phyloP scores from a whole-genome alignment of 1,284 basidiomycete species.

The Athelia psychrophila region DNA sequence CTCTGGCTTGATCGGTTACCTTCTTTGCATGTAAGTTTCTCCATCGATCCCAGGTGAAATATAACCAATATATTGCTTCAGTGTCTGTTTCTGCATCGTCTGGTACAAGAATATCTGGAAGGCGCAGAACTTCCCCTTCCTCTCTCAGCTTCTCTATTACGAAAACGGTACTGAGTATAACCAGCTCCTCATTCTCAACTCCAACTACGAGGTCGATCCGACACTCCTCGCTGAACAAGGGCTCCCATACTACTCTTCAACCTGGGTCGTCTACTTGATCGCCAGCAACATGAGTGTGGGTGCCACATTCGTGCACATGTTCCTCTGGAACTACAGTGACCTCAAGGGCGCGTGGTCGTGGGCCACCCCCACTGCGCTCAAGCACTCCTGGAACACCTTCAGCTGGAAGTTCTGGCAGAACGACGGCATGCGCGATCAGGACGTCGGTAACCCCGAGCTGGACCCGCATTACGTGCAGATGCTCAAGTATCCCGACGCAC shows the following conservation, averaged over 20 bases:
- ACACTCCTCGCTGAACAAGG: slow-evolving; percentile 40
- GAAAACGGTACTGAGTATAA: slow-evolving; percentile 47
- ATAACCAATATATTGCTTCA: slow-evolving; percentile 43
- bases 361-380: no score
- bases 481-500: no score
- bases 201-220: slow-evolving; percentile 44
- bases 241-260: no score
- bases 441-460: slow-evolving; percentile 20
- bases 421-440: no score
- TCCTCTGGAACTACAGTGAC: no score
- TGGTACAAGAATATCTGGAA: slow-evolving; percentile 50
- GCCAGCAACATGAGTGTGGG: no score
- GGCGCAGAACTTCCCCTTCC: slow-evolving; percentile 46
- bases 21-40: slow-evolving; percentile 39
- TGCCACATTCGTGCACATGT: no score
- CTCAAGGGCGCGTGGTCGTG: no score
- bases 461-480: slow-evolving; percentile 57
- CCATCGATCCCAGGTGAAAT: slow-evolving; percentile 40
- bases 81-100: slow-evolving; percentile 39
- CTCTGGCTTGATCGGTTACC: no score
- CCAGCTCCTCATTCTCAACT: slow-evolving; percentile 44
- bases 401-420: no score
- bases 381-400: slow-evolving; percentile 41
- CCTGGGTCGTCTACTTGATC: slow-evolving; percentile 42
- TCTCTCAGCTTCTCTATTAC: no score